Evolutionary conservation across 176 grass and related monocot species (phyloP), one percentile per base, ranked within the genome.

Genomic region (Stipa capillata): DNA sequence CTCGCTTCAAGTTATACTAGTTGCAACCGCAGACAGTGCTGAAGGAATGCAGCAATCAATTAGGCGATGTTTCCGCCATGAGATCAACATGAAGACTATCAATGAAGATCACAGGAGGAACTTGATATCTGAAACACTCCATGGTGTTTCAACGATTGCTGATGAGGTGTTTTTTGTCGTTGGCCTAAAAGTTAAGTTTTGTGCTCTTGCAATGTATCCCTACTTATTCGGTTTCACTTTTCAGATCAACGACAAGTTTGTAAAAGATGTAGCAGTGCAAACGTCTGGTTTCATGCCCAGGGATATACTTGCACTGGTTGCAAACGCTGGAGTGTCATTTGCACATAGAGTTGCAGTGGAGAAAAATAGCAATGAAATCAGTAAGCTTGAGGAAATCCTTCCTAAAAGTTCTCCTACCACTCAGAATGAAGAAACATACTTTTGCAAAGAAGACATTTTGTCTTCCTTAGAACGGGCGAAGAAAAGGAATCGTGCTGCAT

Each of bases 401-500:
- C 55, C 44, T 69, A 29, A 72, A 64, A 70, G 57, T 63, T 90
- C 79, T 94, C 25, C 56, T 54, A 57, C 36, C 32, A 72, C 27
- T 81, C 76, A 77, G 47, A 87, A 89, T 79, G 84, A 62, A 81
- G 73, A 82, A 58, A 89, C 65, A 10, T 29, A 23, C 70, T 86
- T 97, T 36, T 87, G 61, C 48, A 87, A 80, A 82, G 85, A 92
- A 83, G 85, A 98, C 79, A 87, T 98, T 39, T 56, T 83, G 36
- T 85, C 85, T 74, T 91, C 90, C 67, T 63, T 98, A 44, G 96
- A 95, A 72, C 73, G 85, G 69, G 89, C 90, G 35, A 98, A 94
- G 86, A 95, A 93, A 98, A 89, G 92, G 69, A 98, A 91, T 83
- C 89, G 87, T 87, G 87, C 90, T 83, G 96, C 96, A 68, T 57